Percentiles rank a stretch among this genome's conserved stretches.
Conservation (phyloP, 768 basidiomycete species). For the Suillus paluster region DNA sequence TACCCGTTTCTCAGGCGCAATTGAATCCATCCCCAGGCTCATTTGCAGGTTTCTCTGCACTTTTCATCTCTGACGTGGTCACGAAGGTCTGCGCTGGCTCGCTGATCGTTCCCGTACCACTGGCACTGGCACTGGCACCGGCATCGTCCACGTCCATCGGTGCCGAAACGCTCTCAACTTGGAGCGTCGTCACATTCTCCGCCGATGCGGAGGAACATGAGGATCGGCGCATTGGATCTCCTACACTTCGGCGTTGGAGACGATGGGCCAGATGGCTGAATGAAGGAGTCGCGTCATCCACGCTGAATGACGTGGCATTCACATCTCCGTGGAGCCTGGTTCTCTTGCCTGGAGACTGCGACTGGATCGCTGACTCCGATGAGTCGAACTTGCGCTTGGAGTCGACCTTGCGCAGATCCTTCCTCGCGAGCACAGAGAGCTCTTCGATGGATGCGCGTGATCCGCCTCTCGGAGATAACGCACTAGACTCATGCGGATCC, state of each 20-base stretch:
- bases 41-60: background rate
- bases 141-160: background rate
- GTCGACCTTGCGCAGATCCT: background rate
- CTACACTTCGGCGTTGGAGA: background rate
- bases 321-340: background rate
- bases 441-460: background rate
- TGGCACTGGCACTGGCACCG: background rate
- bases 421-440: background rate
- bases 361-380: background rate
- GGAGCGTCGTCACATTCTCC: background rate
- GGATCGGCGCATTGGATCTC: background rate
- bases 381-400: conserved; percentile 1
- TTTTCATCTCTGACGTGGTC: background rate
- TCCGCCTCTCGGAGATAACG: background rate
- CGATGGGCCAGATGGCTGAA: background rate
- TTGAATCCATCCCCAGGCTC: background rate
- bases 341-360: background rate
- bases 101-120: background rate
- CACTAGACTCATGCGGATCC: background rate
- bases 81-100: background rate
- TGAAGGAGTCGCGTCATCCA: background rate
- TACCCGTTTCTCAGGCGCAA: background rate
- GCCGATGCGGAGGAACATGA: background rate
- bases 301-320: background rate
- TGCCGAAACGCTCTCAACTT: background rate